Evolutionary conservation across 306 rosid genomes (phyloP).

Genomic region (Citrullus colocynthis): DNA sequence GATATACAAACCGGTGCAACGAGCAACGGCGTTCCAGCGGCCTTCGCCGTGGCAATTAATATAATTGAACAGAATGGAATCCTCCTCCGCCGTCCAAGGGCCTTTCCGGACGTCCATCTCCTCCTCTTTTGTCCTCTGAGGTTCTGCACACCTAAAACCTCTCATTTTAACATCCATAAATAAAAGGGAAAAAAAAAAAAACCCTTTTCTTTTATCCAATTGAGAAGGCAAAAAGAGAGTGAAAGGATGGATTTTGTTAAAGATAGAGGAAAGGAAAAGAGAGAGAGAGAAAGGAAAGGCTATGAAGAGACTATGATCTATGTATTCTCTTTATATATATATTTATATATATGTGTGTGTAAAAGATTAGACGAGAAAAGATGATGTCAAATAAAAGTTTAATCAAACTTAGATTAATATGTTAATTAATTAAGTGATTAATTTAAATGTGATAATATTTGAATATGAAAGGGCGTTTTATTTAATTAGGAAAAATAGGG

Average conservation of each 20-base stretch:
- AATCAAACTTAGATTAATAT: background rate
- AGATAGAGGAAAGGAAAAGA: background rate
- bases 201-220: background rate
- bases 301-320: background rate
- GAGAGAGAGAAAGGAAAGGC: background rate
- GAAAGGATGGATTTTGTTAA: background rate
- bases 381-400: background rate
- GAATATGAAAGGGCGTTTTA: background rate
- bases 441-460: background rate
- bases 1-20: slow-evolving; percentile 16
- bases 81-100: slow-evolving; percentile 36
- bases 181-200: background rate
- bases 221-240: background rate
- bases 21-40: slow-evolving; percentile 34
- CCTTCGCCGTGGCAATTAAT: slow-evolving; percentile 31
- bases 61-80: slow-evolving; percentile 16
- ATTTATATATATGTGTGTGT: background rate
- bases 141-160: background rate
- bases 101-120: slow-evolving; percentile 23
- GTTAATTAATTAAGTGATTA: slow-evolving; percentile 2
- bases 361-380: background rate
- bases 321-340: background rate
- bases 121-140: background rate
- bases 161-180: background rate
- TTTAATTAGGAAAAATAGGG: background rate